Base-by-base conservation (phyloP, 169 alveolate genomes). In the Fabrea salina region DNA sequence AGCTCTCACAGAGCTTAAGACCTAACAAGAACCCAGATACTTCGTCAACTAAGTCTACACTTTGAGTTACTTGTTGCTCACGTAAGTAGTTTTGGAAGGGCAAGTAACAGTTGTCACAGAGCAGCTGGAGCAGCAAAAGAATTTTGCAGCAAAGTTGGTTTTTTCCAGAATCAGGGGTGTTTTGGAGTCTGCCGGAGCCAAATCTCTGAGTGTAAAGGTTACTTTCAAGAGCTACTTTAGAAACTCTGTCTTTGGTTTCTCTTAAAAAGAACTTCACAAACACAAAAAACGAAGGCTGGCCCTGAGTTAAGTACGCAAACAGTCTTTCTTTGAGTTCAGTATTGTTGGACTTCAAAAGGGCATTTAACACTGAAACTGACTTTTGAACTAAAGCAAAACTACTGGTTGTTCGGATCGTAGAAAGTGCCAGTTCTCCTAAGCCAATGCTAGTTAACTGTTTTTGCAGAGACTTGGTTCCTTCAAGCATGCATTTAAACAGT, bases 31-130 rank as follows among this genome's bases (percentile, higher is more conserved):
- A 74, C 11, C 25, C 35, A 3, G 40, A 53, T 11, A 74, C 33
- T 74, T 74, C 81, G 16, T 40, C 39, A 16, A 74, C 74, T 33
- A 74, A 22, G 8, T 74, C 81, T 0, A 74, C 32, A 32, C 81
- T 74, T 13, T 50, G 16, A 5, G 30, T 35, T 30, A 53, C 68
- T 13, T 43, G 40, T 74, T 74, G 71, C 4, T 50, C 51, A 37
- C 72, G 44, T 16, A 74, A 35, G 22, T 53, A 74, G 49, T 51
- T 25, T 56, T 74, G 58, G 8, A 53, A 33, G 5, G 68, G 71
- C 16, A 19, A 13, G 39, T 53, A 74, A 39, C 81, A 74, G 53
- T 74, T 43, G n/a, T 33, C 53, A 54, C 72, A 53, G 5, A 74
- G 19, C 25, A 33, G 32, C 39, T 53, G 19, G 22, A 74, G 40